Conservation (phyloP, 75 land plant species). For the Selaginella tamariscina region DNA sequence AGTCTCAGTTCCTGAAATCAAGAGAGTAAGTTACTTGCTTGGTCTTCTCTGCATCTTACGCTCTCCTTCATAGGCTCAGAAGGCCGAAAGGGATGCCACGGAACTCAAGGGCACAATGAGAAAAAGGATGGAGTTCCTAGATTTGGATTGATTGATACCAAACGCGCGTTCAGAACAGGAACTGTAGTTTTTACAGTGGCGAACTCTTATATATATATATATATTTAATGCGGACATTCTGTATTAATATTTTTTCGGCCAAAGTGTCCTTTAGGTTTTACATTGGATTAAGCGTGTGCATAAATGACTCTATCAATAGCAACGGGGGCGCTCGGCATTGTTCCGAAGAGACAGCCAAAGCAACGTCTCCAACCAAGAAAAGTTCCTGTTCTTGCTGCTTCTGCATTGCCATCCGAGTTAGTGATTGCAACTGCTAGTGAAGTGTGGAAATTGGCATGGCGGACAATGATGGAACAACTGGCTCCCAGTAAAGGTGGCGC, state of each 20-base stretch:
- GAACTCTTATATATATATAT: no score
- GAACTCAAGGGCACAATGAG: slow-evolving; percentile 95
- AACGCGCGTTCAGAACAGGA: no score
- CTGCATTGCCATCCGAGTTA: background rate
- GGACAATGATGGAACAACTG: slow-evolving; percentile 85
- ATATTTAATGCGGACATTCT: no score
- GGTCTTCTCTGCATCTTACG: background rate
- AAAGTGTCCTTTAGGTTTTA: no score
- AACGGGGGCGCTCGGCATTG: no score
- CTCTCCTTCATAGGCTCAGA: slow-evolving; percentile 61
- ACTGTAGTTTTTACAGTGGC: no score
- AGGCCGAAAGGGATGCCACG: slow-evolving; percentile 79
- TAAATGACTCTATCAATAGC: no score
- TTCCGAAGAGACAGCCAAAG: background rate
- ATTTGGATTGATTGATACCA: slow-evolving; percentile 54
- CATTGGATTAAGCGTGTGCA: no score
- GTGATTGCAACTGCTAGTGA: slow-evolving; percentile 56
- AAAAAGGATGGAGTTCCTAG: slow-evolving; percentile 98
- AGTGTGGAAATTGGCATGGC: slow-evolving; percentile 68
- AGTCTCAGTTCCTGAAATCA: slow-evolving; percentile 67
- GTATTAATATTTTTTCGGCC: background rate
- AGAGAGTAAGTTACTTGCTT: slow-evolving; percentile 39
- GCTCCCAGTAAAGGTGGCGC: slow-evolving; percentile 51
- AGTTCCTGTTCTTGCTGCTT: background rate
- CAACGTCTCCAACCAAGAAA: background rate